Evolutionary conservation across 1,284 basidiomycete species (phyloP).

Genomic region (Fomitopsis pinicola): DNA sequence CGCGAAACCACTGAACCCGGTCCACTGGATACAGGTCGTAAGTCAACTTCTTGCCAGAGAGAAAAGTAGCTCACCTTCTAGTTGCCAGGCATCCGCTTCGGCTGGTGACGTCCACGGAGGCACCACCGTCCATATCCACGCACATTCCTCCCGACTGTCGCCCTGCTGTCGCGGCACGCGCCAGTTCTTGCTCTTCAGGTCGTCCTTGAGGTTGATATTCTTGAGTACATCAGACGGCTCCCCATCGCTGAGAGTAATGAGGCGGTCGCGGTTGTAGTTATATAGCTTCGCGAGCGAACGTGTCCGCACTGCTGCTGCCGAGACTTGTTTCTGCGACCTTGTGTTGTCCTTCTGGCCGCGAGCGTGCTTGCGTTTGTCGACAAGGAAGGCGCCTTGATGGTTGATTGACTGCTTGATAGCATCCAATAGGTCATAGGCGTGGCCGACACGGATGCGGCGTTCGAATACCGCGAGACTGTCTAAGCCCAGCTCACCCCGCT

Average conservation of each 20-base stretch:
- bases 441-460: neutral
- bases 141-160: neutral
- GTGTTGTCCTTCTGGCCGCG: neutral
- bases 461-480: neutral
- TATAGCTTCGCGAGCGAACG: neutral
- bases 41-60: neutral
- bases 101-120: neutral
- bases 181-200: neutral
- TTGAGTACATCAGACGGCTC: neutral
- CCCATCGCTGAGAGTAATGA: neutral
- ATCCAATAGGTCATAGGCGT: neutral
- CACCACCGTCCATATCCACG: neutral
- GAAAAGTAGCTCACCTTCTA: neutral
- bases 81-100: neutral
- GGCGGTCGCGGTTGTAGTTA: neutral
- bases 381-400: neutral
- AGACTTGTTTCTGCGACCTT: neutral
- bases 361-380: neutral
- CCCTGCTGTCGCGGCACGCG: neutral
- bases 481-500: neutral
- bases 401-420: neutral
- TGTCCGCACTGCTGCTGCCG: neutral
- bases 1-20: neutral
- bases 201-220: neutral
- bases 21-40: neutral